Evolutionary conservation across 2,329 filamentous ascomycete genomes (phyloP).

Genomic region (Neonectria coccinea): DNA sequence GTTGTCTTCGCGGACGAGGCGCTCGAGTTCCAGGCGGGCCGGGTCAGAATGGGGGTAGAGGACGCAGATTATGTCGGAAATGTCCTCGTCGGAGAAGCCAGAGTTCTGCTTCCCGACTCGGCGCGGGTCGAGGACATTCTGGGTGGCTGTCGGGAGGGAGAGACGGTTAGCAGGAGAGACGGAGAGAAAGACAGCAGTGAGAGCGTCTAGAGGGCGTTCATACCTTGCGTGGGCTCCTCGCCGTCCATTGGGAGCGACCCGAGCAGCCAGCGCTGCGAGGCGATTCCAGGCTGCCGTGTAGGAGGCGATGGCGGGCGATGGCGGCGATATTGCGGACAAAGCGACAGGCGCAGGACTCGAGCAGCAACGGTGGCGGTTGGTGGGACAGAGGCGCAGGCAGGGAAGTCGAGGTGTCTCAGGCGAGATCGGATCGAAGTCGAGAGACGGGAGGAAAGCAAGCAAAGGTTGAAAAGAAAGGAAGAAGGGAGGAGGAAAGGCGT

Average conservation of each 20-base stretch:
- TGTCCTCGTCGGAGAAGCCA: conserved; percentile 83
- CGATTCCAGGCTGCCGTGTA: conserved; percentile 35
- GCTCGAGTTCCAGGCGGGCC: conserved; percentile 76
- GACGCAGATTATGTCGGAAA: conserved; percentile 90
- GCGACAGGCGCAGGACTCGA: conserved; percentile 32
- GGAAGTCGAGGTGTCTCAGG: conserved; percentile 26
- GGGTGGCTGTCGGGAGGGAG: conserved; percentile 69
- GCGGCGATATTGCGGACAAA: conserved; percentile 20
- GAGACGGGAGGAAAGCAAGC: conserved; percentile 7
- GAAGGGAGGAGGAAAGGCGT: conserved; percentile 23
- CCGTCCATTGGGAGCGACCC: conserved; percentile 57
- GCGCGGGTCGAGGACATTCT: conserved; percentile 83
- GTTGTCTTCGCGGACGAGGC: conserved; percentile 60
- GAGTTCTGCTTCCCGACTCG: conserved; percentile 84
- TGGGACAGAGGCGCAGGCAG: conserved; percentile 24
- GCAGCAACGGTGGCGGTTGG: conserved; percentile 25
- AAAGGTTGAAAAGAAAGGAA: conserved; percentile 8
- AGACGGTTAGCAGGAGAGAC: conserved; percentile 32
- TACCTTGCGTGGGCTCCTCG: conserved; percentile 59
- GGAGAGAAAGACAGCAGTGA: conserved; percentile 3
- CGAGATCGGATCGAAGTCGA: conserved; percentile 24
- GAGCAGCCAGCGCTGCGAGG: conserved; percentile 44
- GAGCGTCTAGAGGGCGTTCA: conserved; percentile 23
- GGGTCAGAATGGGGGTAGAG: conserved; percentile 81
- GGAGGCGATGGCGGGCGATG: conserved; percentile 25